Percentiles rank a stretch among this genome's conserved stretches.
Conservation (phyloP, 257 asterid genomes). For the Misopates orontium region DNA sequence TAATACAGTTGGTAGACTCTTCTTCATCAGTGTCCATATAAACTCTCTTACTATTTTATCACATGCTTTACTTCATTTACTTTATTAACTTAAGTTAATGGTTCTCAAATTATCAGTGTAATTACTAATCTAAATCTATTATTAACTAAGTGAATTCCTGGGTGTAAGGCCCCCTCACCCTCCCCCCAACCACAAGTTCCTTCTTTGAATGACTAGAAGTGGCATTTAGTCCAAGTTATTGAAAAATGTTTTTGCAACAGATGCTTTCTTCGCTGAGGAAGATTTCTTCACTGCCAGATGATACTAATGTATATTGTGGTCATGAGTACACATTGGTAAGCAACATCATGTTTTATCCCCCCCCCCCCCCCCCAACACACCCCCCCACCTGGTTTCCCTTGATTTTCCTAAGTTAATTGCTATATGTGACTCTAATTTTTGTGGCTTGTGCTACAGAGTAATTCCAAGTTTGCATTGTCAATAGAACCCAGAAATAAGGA, state of each 20-base stretch:
- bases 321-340: conserved; percentile 90
- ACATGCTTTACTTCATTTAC: too few relatives aligned
- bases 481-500: conserved; percentile 80
- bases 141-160: neutral
- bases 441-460: conserved; percentile 58
- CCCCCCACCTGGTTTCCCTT: neutral
- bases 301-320: conserved; percentile 81
- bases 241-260: conserved; percentile 42
- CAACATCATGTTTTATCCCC: conserved; percentile 12
- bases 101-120: neutral
- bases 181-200: neutral
- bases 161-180: too few relatives aligned
- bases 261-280: conserved; percentile 78
- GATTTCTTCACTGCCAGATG: conserved; percentile 76
- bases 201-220: neutral
- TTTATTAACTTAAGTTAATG: neutral
- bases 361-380: neutral
- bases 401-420: conserved; percentile 22
- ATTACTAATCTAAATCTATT: neutral
- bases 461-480: conserved; percentile 89
- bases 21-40: too few relatives aligned
- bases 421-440: conserved; percentile 22
- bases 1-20: too few relatives aligned
- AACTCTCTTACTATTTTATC: too few relatives aligned
- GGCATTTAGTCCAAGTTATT: neutral